Evolutionary conservation across 495 filamentous ascomycete genomes (phyloP).

Genomic region (Tuber indicum): DNA sequence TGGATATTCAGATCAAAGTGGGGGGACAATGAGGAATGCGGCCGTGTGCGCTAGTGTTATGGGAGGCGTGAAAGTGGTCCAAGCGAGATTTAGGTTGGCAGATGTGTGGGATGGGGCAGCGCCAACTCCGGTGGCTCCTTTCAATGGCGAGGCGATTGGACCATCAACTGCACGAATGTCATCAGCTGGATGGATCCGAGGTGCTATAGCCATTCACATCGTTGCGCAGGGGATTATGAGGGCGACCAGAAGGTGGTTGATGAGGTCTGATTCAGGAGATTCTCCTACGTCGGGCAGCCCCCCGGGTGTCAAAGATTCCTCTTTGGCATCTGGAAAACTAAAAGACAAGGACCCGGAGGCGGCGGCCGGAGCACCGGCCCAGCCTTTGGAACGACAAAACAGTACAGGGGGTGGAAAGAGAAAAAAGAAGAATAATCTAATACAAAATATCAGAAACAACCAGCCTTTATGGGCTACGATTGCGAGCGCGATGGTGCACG

Average conservation of each 20-base stretch:
- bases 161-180: slow-evolving; percentile 29
- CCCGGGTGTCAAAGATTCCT: slow-evolving; percentile 26
- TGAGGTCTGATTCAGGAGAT: slow-evolving; percentile 37
- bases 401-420: slow-evolving; percentile 30
- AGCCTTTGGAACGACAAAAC: slow-evolving; percentile 35
- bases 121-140: slow-evolving; percentile 14
- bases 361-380: slow-evolving; percentile 30
- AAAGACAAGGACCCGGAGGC: slow-evolving; percentile 43
- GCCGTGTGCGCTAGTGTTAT: slow-evolving; percentile 77
- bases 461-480: slow-evolving; percentile 42
- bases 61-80: slow-evolving; percentile 57
- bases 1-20: slow-evolving; percentile 72
- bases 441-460: slow-evolving; percentile 38
- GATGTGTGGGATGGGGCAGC: slow-evolving; percentile 47
- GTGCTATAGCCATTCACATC: slow-evolving; percentile 76
- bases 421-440: slow-evolving; percentile 41
- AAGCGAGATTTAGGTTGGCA: slow-evolving; percentile 50
- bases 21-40: slow-evolving; percentile 63
- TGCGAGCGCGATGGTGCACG: slow-evolving; percentile 41
- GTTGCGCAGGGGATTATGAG: slow-evolving; percentile 70
- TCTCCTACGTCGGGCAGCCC: slow-evolving; percentile 13
- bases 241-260: slow-evolving; percentile 39
- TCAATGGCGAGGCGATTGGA: slow-evolving; percentile 23
- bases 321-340: slow-evolving; percentile 32
- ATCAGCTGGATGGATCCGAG: slow-evolving; percentile 56